A percentile compares a stretch with the other conserved stretches of the same genome.
Evolutionary conservation across 2,329 filamentous ascomycete genomes (phyloP).

Genomic region (Phialophora chinensis): DNA sequence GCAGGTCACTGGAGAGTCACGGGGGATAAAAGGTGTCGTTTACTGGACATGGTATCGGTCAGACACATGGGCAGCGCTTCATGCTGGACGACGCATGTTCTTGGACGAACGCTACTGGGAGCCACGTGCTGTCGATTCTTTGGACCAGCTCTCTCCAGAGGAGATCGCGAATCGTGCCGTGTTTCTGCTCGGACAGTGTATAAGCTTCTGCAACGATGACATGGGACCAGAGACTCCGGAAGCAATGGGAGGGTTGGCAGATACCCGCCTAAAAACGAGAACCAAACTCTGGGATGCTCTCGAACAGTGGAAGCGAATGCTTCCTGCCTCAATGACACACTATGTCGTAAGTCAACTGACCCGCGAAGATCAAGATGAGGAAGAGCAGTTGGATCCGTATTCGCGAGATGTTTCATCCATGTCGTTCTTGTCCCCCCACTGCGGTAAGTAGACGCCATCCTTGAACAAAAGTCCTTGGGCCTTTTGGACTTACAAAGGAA

Average conservation of each 20-base stretch:
- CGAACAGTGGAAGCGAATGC: conserved; percentile 18
- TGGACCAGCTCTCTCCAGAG: conserved; percentile 6
- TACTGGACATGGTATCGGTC: conserved; percentile 20
- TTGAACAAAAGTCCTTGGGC: not conserved
- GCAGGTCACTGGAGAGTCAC: conserved; percentile 14
- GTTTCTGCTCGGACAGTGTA: conserved; percentile 16
- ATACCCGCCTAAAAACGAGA: not conserved
- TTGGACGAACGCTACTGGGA: conserved; percentile 22
- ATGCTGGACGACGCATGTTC: conserved; percentile 19
- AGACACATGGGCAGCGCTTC: conserved; percentile 16
- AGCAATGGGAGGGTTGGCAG: not conserved
- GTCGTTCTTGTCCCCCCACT: not conserved
- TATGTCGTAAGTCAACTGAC: not conserved
- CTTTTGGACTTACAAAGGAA: not conserved
- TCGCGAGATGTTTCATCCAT: not conserved
- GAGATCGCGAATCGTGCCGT: conserved; percentile 20
- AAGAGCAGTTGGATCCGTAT: not conserved
- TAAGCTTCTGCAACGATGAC: conserved; percentile 9
- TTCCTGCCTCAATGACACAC: conserved; percentile 9
- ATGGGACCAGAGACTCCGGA: not conserved
- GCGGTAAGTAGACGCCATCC: not conserved
- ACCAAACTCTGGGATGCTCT: conserved; percentile 8
- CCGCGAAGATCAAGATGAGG: not conserved
- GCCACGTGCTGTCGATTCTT: conserved; percentile 7
- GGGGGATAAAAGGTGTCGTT: conserved; percentile 7